Base-by-base conservation (phyloP, 192 early-diverging fungal species). In the Entomortierella beljakovae region DNA sequence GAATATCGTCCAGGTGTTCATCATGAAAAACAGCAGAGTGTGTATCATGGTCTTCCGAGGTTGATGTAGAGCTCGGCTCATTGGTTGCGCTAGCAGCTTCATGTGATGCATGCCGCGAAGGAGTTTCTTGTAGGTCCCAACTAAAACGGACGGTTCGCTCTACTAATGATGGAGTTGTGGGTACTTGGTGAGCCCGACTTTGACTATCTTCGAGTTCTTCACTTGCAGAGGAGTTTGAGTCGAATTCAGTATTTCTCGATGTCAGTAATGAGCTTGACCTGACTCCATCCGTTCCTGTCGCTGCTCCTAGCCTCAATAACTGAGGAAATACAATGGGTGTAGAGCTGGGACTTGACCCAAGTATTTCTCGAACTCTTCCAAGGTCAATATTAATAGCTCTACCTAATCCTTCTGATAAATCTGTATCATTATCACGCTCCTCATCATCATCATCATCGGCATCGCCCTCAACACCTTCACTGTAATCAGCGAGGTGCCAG, bases 381-480 rank as follows among this genome's bases (percentile, higher is more conserved):
- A 75, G 29, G 25, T 75, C 72, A 0, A 75, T 32, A 0, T 64
- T 29, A 16, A 58, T 63, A 28, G n/a, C 31, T 18, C 58, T 37
- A n/a, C 54, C 16, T 9, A 18, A 49, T 9, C 72, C 64, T 8
- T 76, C 72, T 23, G 64, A 76, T 18, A 68, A 8, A 35, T 77
- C 73, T 3, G 73, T 77, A 31, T 68, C 73, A 15, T 63, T 56
- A 13, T 50, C 65, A 1, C 53, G 58, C 25, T 77, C 73, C 34
- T 77, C 65, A 23, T 68, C 73, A 46, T 77, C 73, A n/a, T 77
- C 65, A 33, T 68, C 66, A 46, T 77, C 73, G 2, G 52, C 66
- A 52, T 77, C 73, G 11, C 64, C 72, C 42, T 68, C 72, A 3
- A 74, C 71, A 2, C 72, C 72, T 52, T 75, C 72, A 16, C 64